A percentile compares a stretch with the other conserved stretches of the same genome.
These are phyloP conservation scores for Pleurostoma richardsiae DNA, from an alignment of 2,329 filamentous ascomycete genomes.

Conservation along the genomic window DNA sequence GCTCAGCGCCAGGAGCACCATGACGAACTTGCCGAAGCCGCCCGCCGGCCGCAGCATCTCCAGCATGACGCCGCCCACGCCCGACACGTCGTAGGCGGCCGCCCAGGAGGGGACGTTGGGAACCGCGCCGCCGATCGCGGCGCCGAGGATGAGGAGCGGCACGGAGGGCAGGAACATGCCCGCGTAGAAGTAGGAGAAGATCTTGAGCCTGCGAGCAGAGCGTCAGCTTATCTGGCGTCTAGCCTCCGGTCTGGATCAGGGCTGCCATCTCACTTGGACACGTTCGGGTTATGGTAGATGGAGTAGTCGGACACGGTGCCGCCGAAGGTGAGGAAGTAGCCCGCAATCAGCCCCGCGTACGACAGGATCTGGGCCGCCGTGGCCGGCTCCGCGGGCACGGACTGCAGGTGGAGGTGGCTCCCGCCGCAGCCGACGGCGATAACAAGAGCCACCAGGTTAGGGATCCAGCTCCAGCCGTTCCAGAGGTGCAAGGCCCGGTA, in stretches of 20 bases:
- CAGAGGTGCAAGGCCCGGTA: constrained; percentile 49
- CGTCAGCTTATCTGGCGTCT: not conserved
- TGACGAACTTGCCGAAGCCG: constrained; percentile 41
- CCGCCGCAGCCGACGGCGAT: constrained; percentile 50
- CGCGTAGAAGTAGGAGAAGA: constrained; percentile 44
- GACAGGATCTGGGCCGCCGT: constrained; percentile 32
- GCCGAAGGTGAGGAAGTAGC: constrained; percentile 50
- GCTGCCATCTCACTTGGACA: constrained; percentile 27
- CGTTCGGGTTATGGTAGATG: constrained; percentile 42
- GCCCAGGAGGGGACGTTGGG: constrained; percentile 36
- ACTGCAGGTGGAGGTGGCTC: constrained; percentile 40
- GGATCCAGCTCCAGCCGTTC: constrained; percentile 53
- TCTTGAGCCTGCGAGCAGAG: constrained; percentile 19
- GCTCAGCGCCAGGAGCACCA: constrained; percentile 37
- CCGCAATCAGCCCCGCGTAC: constrained; percentile 41
- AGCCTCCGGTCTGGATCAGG: not conserved
- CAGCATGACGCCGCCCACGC: constrained; percentile 37
- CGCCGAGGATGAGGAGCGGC: constrained; percentile 42
- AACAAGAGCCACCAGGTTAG: constrained; percentile 44
- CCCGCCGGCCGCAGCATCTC: constrained; percentile 40
- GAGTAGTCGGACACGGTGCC: constrained; percentile 52
- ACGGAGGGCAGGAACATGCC: constrained; percentile 46
- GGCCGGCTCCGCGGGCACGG: constrained; percentile 23
- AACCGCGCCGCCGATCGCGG: constrained; percentile 44
- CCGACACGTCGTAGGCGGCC: constrained; percentile 32